Conservation (phyloP, 352 stramenopile species). For the Phytophthora hybrid region DNA sequence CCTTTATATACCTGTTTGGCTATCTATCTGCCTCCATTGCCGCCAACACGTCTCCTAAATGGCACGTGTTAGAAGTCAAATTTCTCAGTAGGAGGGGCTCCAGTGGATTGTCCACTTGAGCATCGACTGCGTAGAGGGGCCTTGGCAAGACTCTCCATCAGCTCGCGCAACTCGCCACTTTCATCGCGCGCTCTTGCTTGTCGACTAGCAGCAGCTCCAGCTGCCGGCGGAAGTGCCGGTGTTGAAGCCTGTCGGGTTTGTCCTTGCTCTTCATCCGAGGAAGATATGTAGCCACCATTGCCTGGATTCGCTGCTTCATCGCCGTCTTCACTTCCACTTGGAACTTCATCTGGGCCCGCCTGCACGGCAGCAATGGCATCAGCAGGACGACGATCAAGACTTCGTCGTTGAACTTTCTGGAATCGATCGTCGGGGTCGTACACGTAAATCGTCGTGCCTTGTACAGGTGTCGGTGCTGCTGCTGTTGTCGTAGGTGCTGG, state of each 20-base stretch:
- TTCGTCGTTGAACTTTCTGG: slow-evolving; percentile 47
- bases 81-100: slow-evolving; percentile 59
- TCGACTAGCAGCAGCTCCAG: background rate
- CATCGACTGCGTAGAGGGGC: slow-evolving; percentile 56
- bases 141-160: slow-evolving; percentile 63
- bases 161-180: slow-evolving; percentile 63
- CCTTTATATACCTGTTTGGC: slow-evolving; percentile 2
- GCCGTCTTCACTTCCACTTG: slow-evolving; percentile 1
- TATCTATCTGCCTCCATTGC: slow-evolving; percentile 1
- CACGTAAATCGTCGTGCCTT: slow-evolving; percentile 58
- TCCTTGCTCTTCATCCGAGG: slow-evolving; percentile 42
- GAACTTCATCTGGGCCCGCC: slow-evolving; percentile 12
- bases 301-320: slow-evolving; percentile 11
- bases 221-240: slow-evolving; percentile 6
- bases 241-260: slow-evolving; percentile 11
- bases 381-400: slow-evolving; percentile 15
- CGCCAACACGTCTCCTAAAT: slow-evolving; percentile 8
- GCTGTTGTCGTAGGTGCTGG: slow-evolving; percentile 2
- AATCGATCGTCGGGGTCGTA: slow-evolving; percentile 52
- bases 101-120: slow-evolving; percentile 62
- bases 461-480: slow-evolving; percentile 17
- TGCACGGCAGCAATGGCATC: slow-evolving; percentile 6
- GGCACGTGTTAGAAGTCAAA: slow-evolving; percentile 49
- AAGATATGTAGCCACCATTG: slow-evolving; percentile 22
- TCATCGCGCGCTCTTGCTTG: slow-evolving; percentile 46